Base-by-base conservation (phyloP, 2,329 filamentous ascomycete species). In the Tolypocladium endophyticum region DNA sequence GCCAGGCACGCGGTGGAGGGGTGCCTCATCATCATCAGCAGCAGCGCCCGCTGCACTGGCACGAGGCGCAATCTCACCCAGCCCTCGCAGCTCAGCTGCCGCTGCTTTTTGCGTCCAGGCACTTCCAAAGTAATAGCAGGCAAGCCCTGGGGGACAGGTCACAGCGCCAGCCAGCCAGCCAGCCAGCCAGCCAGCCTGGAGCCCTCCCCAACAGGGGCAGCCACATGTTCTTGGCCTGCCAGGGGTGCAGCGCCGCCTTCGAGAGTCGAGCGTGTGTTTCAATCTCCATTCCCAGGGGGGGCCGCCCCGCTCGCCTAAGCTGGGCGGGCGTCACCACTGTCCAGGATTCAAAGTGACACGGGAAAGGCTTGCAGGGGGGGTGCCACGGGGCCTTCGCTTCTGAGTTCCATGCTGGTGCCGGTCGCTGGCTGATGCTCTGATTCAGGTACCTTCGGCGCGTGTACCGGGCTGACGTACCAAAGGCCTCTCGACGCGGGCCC, bases 231-330 rank as follows among this genome's bases (percentile, higher is more conserved):
- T n/a, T 47, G 28, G 50, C 28, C 28, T 53, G 28, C 4, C 30
- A 53, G 50, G 50, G 50, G 30, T n/a, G 56, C 36, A 28, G 55
- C 20, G 55, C 28, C 55, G n/a, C 35, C 54, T 56, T n/a, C 35
- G 30, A 38, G 33, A 28, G 36, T 56, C 55, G 30, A 57, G 60
- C 58, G 58, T 45, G 61, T 64, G 63, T 65, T 65, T 64, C 64
- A 64, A 65, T 64, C 64, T 62, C 62, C 62, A 43, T 54, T 61
- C 50, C 20, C 28, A 52, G 61, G 47, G 39, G 39, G 47, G 39
- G 20, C 18, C 41, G 58, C 63, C 64, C 58, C 64, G 56, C 62
- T 52, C 47, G 50, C 58, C 60, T 64, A 60, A 59, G 57, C 61
- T 60, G 59, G 58, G 39, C 58, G 38, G 30, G 56, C 39, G 45